phyloP scores from a whole-genome alignment of 2,329 filamentous ascomycete genomes.

The Cephalotrichum gorgonifer region DNA sequence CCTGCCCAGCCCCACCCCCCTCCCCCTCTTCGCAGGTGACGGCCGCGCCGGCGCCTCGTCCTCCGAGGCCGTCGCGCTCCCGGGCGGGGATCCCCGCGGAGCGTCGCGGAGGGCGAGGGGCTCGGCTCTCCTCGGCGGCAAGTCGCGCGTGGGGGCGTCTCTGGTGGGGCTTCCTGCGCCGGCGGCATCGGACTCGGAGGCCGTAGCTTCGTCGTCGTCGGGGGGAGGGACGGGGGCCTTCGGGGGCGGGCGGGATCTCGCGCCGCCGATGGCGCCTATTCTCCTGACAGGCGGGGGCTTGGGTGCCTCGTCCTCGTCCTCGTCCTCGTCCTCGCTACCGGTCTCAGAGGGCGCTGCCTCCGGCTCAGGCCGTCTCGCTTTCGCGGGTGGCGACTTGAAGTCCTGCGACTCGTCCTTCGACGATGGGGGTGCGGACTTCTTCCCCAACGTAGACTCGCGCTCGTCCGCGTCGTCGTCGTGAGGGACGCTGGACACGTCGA shows the following conservation, averaged over 20 bases:
- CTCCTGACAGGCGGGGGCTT: neutral
- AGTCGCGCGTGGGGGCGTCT: neutral
- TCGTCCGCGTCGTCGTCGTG: neutral
- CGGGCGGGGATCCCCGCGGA: neutral
- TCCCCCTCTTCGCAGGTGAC: neutral
- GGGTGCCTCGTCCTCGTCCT: neutral
- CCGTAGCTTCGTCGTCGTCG: conserved; percentile 1
- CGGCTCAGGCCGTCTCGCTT: neutral
- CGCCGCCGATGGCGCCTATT: conserved; percentile 3
- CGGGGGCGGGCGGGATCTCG: neutral
- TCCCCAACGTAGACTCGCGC: conserved; percentile 2
- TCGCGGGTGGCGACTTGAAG: neutral
- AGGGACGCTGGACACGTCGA: neutral
- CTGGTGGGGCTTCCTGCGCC: neutral
- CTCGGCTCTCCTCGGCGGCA: neutral
- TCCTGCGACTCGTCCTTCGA: neutral
- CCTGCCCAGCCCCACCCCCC: neutral
- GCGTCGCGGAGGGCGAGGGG: neutral
- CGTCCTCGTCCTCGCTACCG: neutral
- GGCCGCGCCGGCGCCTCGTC: neutral
- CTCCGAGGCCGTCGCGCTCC: neutral
- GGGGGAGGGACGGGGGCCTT: neutral
- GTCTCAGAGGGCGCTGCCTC: conserved; percentile 2
- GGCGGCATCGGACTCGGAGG: neutral
- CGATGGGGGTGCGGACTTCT: neutral